Evolutionary conservation across 345 rosid species (phyloP).

Genomic region (Mangifera indica): DNA sequence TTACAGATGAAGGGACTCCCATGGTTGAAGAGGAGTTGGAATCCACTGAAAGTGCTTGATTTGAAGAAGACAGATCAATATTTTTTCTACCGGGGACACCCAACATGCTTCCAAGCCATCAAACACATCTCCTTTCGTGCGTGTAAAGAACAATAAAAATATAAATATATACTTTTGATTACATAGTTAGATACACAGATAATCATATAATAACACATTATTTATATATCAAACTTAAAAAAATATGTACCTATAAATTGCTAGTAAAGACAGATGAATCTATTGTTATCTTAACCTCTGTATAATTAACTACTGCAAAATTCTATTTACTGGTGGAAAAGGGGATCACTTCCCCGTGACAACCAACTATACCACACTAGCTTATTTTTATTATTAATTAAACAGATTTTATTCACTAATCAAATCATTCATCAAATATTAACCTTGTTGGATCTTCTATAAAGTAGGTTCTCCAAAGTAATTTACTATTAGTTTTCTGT

Average conservation of each 20-base stretch:
- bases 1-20: constrained; percentile 38
- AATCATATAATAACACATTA: too few species aligned
- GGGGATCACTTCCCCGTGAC: constrained; percentile 28
- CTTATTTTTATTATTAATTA: not conserved
- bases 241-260: too few species aligned
- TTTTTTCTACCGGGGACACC: constrained; percentile 40
- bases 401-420: constrained; percentile 16
- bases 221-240: too few species aligned
- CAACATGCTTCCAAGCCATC: constrained; percentile 56
- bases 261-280: constrained; percentile 45
- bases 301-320: constrained; percentile 20
- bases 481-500: not conserved
- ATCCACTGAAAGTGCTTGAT: constrained; percentile 72
- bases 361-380: constrained; percentile 22
- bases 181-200: too few species aligned
- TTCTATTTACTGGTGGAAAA: constrained; percentile 48
- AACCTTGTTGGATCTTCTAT: constrained; percentile 23
- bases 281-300: constrained; percentile 49
- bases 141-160: constrained; percentile 85
- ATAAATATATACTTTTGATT: too few species aligned
- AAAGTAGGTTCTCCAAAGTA: constrained; percentile 16
- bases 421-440: constrained; percentile 3
- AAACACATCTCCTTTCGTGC: constrained; percentile 38
- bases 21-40: constrained; percentile 92
- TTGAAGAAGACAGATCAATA: constrained; percentile 37